Evolutionary conservation across 1,139 yeast species (phyloP).

Genomic region (Sugiyamaella novakii): DNA sequence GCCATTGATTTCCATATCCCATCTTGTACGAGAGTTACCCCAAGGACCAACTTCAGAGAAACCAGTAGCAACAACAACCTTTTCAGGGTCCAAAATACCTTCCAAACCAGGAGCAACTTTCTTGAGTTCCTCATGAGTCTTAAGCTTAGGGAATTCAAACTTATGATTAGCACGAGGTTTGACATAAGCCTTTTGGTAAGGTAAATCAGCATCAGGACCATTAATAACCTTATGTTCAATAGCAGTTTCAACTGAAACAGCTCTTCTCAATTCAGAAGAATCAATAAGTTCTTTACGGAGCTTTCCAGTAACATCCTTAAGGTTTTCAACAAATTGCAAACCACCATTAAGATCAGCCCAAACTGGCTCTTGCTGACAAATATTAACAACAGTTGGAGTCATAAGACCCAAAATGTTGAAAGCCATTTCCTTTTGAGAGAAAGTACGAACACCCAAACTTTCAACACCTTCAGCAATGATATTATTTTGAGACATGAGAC

Average conservation of each 20-base stretch:
- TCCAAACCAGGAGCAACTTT: conserved; percentile 68
- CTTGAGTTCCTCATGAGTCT: conserved; percentile 74
- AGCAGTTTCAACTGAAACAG: conserved; percentile 91
- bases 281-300: conserved; percentile 81
- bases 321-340: conserved; percentile 86
- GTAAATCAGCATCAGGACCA: conserved; percentile 88
- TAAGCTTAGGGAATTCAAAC: conserved; percentile 88
- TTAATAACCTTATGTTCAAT: conserved; percentile 89
- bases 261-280: conserved; percentile 90
- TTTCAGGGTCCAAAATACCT: conserved; percentile 90
- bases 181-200: conserved; percentile 71
- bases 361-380: conserved; percentile 92
- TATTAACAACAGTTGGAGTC: conserved; percentile 80
- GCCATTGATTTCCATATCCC: conserved; percentile 98
- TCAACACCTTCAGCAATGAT: conserved; percentile 98
- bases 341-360: conserved; percentile 99
- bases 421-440: conserved; percentile 99
- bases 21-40: conserved; percentile 98
- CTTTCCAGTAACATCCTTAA: conserved; percentile 82
- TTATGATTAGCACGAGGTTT: conserved; percentile 95
- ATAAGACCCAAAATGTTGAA: conserved; percentile 93
- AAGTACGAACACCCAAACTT: conserved; percentile 92
- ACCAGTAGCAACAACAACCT: conserved; percentile 92
- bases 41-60: conserved; percentile 99
- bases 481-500: conserved; percentile 96